Evolutionary conservation across 805 yeast species (phyloP), one percentile per base, ranked within the genome.

Genomic region (Cyberlindnera mrakii): DNA sequence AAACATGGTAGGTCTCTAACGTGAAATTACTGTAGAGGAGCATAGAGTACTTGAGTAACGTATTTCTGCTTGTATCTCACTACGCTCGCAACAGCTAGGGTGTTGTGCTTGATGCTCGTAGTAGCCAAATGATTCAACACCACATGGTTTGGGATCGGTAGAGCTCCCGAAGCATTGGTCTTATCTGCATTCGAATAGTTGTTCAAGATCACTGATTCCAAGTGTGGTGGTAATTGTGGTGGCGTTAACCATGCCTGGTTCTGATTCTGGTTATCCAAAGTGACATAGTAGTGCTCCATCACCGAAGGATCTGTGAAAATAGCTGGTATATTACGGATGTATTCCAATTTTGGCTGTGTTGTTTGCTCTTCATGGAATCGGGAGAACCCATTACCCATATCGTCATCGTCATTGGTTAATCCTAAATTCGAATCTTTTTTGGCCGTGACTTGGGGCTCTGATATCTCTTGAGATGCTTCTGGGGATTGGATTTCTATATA

Each of bases 141-240:
- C 44, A 90, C 98, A 60, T 90, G 97, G 59, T 90, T 88, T 13
- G 98, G 98, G 44, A 89, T 88, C 9, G 95, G 93, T 52, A 89
- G 67, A 1, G 95, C 95, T 43, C 96, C 95, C 32, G 86, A 77
- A 53, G 84, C 85, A 61, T 89, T 91, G 56, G 85, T 89, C 53
- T 71, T 75, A 53, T 82, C 87, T 53, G 77, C 66, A 34, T 62
- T 58, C 3, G 69, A 61, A 68, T 74, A 83, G 52, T 81, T 80
- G 67, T 91, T 91, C 57, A 91, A 73, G 43, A 93, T 89, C 43
- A 93, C 98, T 56, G 85, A 84, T 60, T 93, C 99, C 47, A 93
- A 71, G 63, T 91, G 99, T 9, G 99, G 99, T 8, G 99, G 99
- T 39, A 93, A 71, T 59, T 85, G 95, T 18, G 99, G 99, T 17